Conservation (phyloP, 495 filamentous ascomycete genomes). For the Sabuloglossum arenarium region DNA sequence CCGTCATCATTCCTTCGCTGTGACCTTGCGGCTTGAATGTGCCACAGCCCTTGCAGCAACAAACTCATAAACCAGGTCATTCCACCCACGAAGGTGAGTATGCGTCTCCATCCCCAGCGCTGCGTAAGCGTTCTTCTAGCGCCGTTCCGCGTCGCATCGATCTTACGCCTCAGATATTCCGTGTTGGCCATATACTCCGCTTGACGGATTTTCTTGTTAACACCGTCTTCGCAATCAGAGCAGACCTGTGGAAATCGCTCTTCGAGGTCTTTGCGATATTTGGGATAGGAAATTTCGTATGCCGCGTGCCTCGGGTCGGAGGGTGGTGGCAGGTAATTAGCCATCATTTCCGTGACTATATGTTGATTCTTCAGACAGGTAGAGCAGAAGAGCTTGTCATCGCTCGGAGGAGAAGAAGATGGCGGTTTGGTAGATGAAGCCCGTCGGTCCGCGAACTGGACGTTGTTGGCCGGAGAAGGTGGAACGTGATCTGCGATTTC, state of each 20-base stretch:
- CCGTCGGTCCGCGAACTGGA: slow-evolving; percentile 19
- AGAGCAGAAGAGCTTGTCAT: slow-evolving; percentile 46
- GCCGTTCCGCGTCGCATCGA: slow-evolving; percentile 37
- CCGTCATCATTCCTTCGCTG: not conserved
- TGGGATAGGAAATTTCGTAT: slow-evolving; percentile 33
- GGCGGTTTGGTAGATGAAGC: slow-evolving; percentile 15
- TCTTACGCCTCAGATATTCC: slow-evolving; percentile 50
- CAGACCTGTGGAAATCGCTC: slow-evolving; percentile 70
- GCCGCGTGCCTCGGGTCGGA: slow-evolving; percentile 40
- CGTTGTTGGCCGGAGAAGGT: slow-evolving; percentile 14
- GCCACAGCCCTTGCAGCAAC: slow-evolving; percentile 1
- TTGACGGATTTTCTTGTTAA: slow-evolving; percentile 38
- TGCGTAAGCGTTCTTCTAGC: slow-evolving; percentile 20
- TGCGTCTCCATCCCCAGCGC: slow-evolving; percentile 29
- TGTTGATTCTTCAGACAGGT: slow-evolving; percentile 70
- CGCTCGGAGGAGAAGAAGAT: slow-evolving; percentile 11
- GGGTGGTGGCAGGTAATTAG: slow-evolving; percentile 46
- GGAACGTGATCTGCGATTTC: slow-evolving; percentile 75
- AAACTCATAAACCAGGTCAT: slow-evolving; percentile 24
- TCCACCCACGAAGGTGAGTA: slow-evolving; percentile 24
- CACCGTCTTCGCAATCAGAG: slow-evolving; percentile 46
- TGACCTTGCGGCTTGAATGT: not conserved
- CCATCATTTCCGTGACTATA: slow-evolving; percentile 41
- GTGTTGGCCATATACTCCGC: slow-evolving; percentile 61
- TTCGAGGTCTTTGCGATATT: slow-evolving; percentile 44